Conservation (phyloP, 2,329 filamentous ascomycete genomes). For the Ophiostoma tasmaniense region DNA sequence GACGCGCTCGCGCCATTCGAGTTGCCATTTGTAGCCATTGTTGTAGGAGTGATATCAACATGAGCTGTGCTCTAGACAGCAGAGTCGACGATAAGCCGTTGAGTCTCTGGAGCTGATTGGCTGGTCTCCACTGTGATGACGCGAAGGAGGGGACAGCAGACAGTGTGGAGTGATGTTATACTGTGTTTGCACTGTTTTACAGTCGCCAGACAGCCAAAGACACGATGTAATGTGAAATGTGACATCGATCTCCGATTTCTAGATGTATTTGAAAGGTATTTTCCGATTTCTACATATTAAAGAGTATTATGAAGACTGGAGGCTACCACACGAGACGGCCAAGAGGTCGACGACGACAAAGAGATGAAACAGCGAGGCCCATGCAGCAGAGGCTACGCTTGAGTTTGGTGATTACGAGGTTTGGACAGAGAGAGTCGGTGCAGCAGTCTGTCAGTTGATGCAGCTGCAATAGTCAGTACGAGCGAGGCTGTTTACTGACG, state of each 20-base stretch:
- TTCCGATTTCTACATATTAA: no score
- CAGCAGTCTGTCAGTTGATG: no score
- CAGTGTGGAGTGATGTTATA: not conserved
- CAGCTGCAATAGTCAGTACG: no score
- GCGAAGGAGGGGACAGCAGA: not conserved
- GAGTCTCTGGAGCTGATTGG: not conserved
- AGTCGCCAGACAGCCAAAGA: not conserved
- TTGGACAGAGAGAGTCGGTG: no score
- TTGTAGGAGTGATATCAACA: not conserved
- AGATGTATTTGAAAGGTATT: no score
- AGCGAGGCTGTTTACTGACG: not conserved
- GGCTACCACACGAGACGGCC: not conserved
- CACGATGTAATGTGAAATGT: not conserved
- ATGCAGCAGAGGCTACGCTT: no score
- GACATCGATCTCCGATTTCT: not conserved
- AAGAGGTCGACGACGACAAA: not conserved
- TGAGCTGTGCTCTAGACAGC: not conserved
- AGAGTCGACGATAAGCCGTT: not conserved
- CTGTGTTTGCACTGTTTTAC: not conserved
- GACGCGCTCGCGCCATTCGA: not conserved
- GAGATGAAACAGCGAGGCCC: not conserved
- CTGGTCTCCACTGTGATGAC: not conserved
- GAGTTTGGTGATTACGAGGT: no score
- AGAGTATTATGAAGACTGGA: no score
- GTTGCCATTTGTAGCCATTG: conserved; percentile 11